Evolutionary conservation across 2,329 filamentous ascomycete species (phyloP).

Genomic region (Ophiostoma triangulosporum): DNA sequence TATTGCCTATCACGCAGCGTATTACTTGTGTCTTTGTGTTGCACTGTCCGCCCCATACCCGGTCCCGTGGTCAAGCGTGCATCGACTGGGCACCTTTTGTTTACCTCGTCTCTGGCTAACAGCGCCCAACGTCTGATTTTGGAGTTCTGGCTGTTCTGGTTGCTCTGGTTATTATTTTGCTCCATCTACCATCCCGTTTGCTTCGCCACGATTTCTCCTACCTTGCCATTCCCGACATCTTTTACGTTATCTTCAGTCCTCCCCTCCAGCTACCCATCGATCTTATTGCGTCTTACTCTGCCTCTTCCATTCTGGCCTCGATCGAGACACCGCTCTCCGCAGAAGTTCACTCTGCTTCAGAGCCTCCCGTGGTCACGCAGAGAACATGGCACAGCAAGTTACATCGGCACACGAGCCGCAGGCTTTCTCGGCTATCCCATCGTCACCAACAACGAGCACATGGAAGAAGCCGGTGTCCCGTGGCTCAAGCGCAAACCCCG

Average conservation of each 20-base stretch:
- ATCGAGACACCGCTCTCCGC: neutral
- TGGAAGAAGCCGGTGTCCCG: conserved; percentile 12
- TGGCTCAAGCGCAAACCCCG: neutral
- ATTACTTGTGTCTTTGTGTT: neutral
- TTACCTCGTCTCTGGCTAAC: neutral
- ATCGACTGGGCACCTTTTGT: neutral
- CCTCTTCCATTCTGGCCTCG: neutral
- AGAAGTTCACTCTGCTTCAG: neutral
- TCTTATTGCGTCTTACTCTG: neutral
- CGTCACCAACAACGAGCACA: conserved; percentile 16
- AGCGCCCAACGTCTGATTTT: neutral
- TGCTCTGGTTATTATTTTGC: neutral
- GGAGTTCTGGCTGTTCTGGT: neutral
- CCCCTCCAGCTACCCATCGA: neutral
- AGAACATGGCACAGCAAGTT: conserved; percentile 8
- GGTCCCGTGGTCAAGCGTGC: neutral
- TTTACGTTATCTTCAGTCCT: neutral
- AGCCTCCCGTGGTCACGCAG: neutral
- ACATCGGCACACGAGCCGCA: conserved; percentile 5
- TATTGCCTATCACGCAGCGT: neutral
- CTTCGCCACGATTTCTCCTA: too few relatives aligned
- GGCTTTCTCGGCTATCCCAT: conserved; percentile 8
- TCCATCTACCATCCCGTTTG: neutral
- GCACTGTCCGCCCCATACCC: neutral
- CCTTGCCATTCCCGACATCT: neutral